A percentile compares a stretch with the other conserved stretches of the same genome.
phyloP scores from a whole-genome alignment of 495 filamentous ascomycete species.

The Penicillium taxi region DNA sequence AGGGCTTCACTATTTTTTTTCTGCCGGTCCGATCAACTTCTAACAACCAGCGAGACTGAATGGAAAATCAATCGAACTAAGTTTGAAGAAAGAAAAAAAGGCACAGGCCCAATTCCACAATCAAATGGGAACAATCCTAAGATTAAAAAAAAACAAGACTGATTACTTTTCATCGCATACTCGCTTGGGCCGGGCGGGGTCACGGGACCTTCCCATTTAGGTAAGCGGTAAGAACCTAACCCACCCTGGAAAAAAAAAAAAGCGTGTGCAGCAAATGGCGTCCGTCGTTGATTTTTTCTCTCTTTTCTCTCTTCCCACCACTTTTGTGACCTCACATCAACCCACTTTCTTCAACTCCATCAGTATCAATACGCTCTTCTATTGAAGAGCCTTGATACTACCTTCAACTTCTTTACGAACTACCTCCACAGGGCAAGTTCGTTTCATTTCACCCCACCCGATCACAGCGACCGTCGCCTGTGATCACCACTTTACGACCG shows the following conservation, averaged over 20 bases:
- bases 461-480: conserved; percentile 58
- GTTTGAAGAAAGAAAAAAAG: neutral
- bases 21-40: conserved; percentile 6
- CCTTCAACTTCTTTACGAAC: conserved; percentile 20
- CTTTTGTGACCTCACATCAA: conserved; percentile 29
- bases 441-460: conserved; percentile 41
- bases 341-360: no score
- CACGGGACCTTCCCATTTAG: conserved; percentile 1
- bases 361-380: conserved; percentile 27
- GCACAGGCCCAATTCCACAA: no score
- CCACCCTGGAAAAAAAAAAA: conserved; percentile 37
- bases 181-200: conserved; percentile 14
- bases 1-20: conserved; percentile 23
- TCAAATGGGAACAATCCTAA: conserved; percentile 1
- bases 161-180: conserved; percentile 4
- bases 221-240: conserved; percentile 16
- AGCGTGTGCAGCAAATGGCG: conserved; percentile 23
- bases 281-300: conserved; percentile 25
- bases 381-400: conserved; percentile 39
- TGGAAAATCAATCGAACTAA: neutral
- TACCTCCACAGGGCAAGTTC: conserved; percentile 28
- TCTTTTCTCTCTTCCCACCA: conserved; percentile 30
- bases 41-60: neutral
- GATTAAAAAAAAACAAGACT: neutral
- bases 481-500: conserved; percentile 57